phyloP scores from a whole-genome alignment of 345 rosid genomes.

The Barbarea vulgaris region DNA sequence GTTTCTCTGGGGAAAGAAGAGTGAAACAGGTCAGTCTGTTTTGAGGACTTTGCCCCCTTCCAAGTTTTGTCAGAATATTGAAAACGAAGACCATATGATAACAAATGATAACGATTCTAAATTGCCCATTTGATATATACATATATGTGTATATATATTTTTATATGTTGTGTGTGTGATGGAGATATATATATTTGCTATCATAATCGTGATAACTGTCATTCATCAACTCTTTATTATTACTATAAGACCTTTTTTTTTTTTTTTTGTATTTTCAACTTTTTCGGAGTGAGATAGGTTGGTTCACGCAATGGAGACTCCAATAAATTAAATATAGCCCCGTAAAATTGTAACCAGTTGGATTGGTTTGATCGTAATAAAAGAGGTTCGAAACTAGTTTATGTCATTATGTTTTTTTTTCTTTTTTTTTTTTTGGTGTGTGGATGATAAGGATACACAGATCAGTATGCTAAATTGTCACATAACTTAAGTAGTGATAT shows the following conservation, averaged over 20 bases:
- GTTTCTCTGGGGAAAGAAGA: slow-evolving; percentile 44
- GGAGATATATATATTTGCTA: neutral
- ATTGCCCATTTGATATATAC: slow-evolving; percentile 21
- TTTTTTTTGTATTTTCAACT: neutral
- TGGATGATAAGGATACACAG: neutral
- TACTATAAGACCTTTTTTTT: neutral
- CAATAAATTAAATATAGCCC: neutral
- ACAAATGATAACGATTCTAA: slow-evolving; percentile 3
- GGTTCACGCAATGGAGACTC: neutral
- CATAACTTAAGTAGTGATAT: neutral
- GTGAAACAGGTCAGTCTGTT: slow-evolving; percentile 26
- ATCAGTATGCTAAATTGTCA: neutral
- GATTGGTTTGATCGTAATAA: neutral
- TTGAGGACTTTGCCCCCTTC: slow-evolving; percentile 2
- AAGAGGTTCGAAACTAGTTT: neutral
- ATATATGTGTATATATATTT: neutral
- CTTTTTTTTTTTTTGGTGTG: too few relatives aligned
- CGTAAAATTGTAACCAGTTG: slow-evolving; percentile 6
- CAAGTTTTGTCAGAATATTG: slow-evolving; percentile 11
- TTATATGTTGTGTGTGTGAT: neutral
- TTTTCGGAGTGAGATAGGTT: neutral
- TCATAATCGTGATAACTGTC: slow-evolving; percentile 4
- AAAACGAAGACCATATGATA: slow-evolving; percentile 5
- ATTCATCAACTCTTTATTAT: neutral
- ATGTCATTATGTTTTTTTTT: neutral